These are phyloP conservation scores for Acorus gramineus DNA, from an alignment of 106 monocot species.

Conservation along the genomic window DNA sequence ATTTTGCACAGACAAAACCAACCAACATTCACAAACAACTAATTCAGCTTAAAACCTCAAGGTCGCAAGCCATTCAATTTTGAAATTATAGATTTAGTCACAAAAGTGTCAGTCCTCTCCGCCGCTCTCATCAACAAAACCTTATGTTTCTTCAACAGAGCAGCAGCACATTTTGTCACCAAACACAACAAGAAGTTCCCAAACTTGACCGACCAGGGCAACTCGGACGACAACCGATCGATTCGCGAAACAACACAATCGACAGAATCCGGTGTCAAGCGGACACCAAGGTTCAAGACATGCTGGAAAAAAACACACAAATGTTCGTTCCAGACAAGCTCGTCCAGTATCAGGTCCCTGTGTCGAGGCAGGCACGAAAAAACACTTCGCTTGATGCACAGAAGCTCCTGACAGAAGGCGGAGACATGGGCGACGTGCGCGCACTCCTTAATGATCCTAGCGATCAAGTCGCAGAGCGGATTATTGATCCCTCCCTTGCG, in stretches of 20 bases:
- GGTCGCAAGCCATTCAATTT: constrained; percentile 17
- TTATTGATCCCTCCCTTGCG: constrained; percentile 56
- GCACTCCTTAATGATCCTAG: constrained; percentile 63
- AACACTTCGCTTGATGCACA: constrained; percentile 19
- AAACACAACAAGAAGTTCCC: constrained; percentile 72
- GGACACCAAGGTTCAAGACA: constrained; percentile 40
- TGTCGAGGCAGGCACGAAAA: constrained; percentile 54
- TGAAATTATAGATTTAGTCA: constrained; percentile 66
- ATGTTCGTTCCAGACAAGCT: constrained; percentile 62
- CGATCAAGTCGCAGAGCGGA: constrained; percentile 42
- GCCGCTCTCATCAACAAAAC: constrained; percentile 35
- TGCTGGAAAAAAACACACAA: constrained; percentile 64
- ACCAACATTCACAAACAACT: no score
- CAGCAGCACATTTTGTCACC: constrained; percentile 38
- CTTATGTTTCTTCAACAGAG: constrained; percentile 18
- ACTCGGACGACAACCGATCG: constrained; percentile 21
- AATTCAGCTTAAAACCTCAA: no score
- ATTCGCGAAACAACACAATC: constrained; percentile 37
- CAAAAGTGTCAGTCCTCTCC: constrained; percentile 63
- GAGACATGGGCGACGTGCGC: constrained; percentile 59
- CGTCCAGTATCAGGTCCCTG: constrained; percentile 24
- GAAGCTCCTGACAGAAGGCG: constrained; percentile 62
- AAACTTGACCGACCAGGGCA: constrained; percentile 64
- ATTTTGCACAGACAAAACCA: no score
- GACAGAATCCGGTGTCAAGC: constrained; percentile 52